These are phyloP conservation scores for Colletotrichum lentis DNA, from an alignment of 2,329 filamentous ascomycete species.

Conservation along the genomic window DNA sequence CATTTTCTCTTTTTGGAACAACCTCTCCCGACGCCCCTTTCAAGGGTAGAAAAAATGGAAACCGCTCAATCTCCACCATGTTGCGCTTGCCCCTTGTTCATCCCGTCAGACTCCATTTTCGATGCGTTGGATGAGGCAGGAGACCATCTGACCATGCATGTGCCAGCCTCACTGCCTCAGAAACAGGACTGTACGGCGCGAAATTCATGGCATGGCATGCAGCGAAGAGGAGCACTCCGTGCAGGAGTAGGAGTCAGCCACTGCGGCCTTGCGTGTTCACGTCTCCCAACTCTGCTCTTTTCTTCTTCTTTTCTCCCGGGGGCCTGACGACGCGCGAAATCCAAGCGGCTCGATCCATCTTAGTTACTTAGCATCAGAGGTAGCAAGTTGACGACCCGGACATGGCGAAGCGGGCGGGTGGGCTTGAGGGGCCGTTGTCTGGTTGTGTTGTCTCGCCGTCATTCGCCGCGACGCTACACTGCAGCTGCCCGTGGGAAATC, in stretches of 20 bases:
- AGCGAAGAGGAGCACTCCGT: constrained; percentile 18
- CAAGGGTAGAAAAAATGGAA: constrained; percentile 7
- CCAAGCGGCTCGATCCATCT: background rate
- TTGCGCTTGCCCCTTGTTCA: background rate
- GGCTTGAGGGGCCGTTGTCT: constrained; percentile 11
- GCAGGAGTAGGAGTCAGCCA: background rate
- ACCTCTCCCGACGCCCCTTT: background rate
- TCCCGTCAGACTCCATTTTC: constrained; percentile 10
- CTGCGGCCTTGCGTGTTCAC: constrained; percentile 6
- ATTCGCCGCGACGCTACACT: constrained; percentile 30
- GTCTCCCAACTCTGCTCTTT: background rate
- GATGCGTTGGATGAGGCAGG: constrained; percentile 22
- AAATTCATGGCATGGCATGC: constrained; percentile 14
- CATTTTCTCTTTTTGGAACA: background rate
- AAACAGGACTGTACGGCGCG: constrained; percentile 11
- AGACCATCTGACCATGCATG: constrained; percentile 11
- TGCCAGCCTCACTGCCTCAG: constrained; percentile 13
- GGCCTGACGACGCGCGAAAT: background rate
- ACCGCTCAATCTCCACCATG: constrained; percentile 24
- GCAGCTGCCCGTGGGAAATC: constrained; percentile 19
- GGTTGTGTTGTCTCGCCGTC: constrained; percentile 32
- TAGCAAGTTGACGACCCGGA: background rate
- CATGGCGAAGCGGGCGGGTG: background rate
- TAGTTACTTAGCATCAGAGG: background rate
- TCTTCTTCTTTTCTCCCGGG: background rate